A percentile compares a stretch with the other conserved stretches of the same genome.
Conservation (phyloP, 805 yeast species). For the Hermanozyma aechmeae region DNA sequence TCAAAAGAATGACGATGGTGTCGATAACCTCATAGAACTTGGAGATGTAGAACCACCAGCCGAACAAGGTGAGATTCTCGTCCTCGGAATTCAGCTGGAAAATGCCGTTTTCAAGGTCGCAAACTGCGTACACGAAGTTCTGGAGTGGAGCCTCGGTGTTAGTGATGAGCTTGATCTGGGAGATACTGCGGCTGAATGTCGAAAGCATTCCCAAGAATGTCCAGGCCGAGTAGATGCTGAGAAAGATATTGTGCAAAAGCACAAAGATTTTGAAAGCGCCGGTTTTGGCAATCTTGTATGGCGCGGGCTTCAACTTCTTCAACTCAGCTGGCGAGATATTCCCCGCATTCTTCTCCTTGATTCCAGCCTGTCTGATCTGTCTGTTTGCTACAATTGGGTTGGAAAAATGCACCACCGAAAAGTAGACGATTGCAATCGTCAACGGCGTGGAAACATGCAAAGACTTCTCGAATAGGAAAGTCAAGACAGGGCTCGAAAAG, state of each 20-base stretch:
- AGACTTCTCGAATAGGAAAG: conserved; percentile 27
- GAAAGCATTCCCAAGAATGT: conserved; percentile 58
- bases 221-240: conserved; percentile 63
- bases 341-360: conserved; percentile 9
- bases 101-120: conserved; percentile 51
- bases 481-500: conserved; percentile 19
- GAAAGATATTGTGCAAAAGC: conserved; percentile 48
- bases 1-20: conserved; percentile 55
- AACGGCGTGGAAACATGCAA: conserved; percentile 47
- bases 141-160: conserved; percentile 20
- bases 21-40: conserved; percentile 67
- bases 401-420: conserved; percentile 44
- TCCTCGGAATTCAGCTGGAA: conserved; percentile 25
- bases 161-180: conserved; percentile 7
- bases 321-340: conserved; percentile 11
- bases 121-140: conserved; percentile 51
- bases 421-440: conserved; percentile 49
- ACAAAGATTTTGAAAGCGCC: conserved; percentile 44
- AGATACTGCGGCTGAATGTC: conserved; percentile 36
- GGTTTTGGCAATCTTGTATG: conserved; percentile 38
- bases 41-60: conserved; percentile 60
- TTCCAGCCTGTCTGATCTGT: conserved; percentile 26
- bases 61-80: conserved; percentile 42
- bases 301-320: conserved; percentile 43
- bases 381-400: conserved; percentile 41